phyloP scores from a whole-genome alignment of 2,329 filamentous ascomycete species.

The Sporothrix inflata region DNA sequence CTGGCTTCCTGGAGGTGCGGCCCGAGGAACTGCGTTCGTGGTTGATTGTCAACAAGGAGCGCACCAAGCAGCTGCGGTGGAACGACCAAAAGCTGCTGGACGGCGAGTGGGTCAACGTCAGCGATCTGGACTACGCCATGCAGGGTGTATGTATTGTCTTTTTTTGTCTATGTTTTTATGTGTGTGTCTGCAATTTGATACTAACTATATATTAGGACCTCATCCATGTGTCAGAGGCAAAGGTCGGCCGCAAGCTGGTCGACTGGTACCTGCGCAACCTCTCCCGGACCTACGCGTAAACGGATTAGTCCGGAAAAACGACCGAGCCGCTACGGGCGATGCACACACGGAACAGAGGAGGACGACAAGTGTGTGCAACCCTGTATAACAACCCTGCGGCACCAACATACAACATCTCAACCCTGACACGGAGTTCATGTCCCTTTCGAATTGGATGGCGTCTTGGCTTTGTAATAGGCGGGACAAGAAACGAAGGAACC shows the following conservation, averaged over 20 bases:
- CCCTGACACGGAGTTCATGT: background rate
- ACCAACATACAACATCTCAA: background rate
- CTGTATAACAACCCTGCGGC: constrained; percentile 2
- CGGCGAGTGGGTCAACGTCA: constrained; percentile 89
- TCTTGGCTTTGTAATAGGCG: constrained; percentile 18
- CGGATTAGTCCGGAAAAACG: background rate
- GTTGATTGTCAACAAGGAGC: constrained; percentile 97
- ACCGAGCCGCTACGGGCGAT: constrained; percentile 6
- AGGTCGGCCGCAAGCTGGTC: constrained; percentile 94
- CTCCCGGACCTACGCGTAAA: constrained; percentile 82
- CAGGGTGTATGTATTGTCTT: constrained; percentile 72
- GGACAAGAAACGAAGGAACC: constrained; percentile 13
- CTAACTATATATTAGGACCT: constrained; percentile 67
- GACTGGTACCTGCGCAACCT: constrained; percentile 99
- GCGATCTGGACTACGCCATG: constrained; percentile 95
- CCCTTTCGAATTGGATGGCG: constrained; percentile 23
- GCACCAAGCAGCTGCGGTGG: constrained; percentile 95
- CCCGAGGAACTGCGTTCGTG: constrained; percentile 94
- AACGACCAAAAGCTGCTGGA: constrained; percentile 86
- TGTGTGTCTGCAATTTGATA: background rate
- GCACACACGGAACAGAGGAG: background rate
- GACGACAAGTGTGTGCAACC: constrained; percentile 12
- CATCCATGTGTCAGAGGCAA: constrained; percentile 98
- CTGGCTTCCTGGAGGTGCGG: constrained; percentile 94
- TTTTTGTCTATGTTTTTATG: constrained; percentile 24